Conservation (phyloP, 768 basidiomycete genomes). For the Phlebiopsis gigantea region DNA sequence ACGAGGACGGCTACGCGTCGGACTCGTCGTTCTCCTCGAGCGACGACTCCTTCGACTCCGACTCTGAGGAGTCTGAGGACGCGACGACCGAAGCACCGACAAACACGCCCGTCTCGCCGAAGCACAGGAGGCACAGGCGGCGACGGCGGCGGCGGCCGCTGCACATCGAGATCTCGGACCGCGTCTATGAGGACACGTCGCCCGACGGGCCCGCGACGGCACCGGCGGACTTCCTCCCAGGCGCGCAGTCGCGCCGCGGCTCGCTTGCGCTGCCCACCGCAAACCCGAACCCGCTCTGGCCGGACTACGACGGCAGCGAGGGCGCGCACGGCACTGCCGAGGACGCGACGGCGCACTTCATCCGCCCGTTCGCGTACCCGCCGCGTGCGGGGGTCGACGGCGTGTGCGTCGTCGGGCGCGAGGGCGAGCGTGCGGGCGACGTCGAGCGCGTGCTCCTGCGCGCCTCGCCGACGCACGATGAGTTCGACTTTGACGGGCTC, state of each 20-base stretch:
- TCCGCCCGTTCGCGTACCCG: conserved; percentile 25
- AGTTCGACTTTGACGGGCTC: conserved; percentile 33
- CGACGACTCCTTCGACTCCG: conserved; percentile 3
- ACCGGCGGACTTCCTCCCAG: conserved; percentile 18
- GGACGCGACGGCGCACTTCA: conserved; percentile 26
- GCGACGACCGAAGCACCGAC: neutral
- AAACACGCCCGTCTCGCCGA: too few relatives aligned
- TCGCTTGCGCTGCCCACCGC: neutral
- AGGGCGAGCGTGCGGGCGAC: conserved; percentile 11
- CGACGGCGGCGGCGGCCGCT: conserved; percentile 10
- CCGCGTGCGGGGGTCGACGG: neutral
- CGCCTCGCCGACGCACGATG: conserved; percentile 2
- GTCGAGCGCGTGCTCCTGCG: conserved; percentile 10
- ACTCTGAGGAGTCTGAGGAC: neutral
- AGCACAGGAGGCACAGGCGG: neutral
- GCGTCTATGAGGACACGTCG: conserved; percentile 37
- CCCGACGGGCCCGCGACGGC: conserved; percentile 42
- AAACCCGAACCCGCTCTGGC: conserved; percentile 16
- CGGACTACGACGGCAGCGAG: conserved; percentile 10
- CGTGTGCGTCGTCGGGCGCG: conserved; percentile 1
- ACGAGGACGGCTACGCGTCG: neutral
- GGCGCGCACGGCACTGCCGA: conserved; percentile 8
- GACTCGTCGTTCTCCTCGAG: neutral
- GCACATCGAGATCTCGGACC: conserved; percentile 38
- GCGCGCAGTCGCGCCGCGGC: conserved; percentile 15